Percentiles rank a stretch among this genome's conserved stretches.
Conservation (phyloP, 1,284 basidiomycete genomes). For the Austroboletus novae-zelandiae region DNA sequence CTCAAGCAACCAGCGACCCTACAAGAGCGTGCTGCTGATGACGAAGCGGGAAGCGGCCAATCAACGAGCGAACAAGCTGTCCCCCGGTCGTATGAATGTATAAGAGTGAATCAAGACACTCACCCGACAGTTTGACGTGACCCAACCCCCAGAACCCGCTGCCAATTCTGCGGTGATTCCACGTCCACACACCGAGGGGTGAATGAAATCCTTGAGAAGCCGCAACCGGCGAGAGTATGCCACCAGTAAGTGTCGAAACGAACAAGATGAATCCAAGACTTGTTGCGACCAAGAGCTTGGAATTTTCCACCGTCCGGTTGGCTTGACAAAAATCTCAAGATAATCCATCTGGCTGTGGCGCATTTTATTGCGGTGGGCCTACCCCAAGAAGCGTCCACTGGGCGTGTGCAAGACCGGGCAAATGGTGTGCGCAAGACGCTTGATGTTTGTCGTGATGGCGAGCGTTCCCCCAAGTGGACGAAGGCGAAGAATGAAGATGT, state of each 20-base stretch:
- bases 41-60: constrained; percentile 1
- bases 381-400: not conserved
- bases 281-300: constrained; percentile 24
- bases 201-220: constrained; percentile 12
- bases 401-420: not conserved
- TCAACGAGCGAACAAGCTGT: constrained; percentile 14
- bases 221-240: constrained; percentile 10
- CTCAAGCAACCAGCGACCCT: constrained; percentile 12
- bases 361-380: no score
- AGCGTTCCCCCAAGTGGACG: constrained; percentile 1
- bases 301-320: constrained; percentile 27
- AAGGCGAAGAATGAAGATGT: not conserved
- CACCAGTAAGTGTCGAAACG: constrained; percentile 25
- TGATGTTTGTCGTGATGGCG: constrained; percentile 5
- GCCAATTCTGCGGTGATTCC: constrained; percentile 3
- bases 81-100: constrained; percentile 24
- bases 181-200: constrained; percentile 6
- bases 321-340: constrained; percentile 13
- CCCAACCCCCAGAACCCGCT: not conserved
- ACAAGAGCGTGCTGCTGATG: not conserved
- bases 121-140: constrained; percentile 23
- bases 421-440: constrained; percentile 1
- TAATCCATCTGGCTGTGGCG: constrained; percentile 4
- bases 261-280: constrained; percentile 19
- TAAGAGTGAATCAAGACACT: constrained; percentile 33